These are phyloP conservation scores for Starmerella bombi DNA, from an alignment of 805 yeast species.

Conservation along the genomic window DNA sequence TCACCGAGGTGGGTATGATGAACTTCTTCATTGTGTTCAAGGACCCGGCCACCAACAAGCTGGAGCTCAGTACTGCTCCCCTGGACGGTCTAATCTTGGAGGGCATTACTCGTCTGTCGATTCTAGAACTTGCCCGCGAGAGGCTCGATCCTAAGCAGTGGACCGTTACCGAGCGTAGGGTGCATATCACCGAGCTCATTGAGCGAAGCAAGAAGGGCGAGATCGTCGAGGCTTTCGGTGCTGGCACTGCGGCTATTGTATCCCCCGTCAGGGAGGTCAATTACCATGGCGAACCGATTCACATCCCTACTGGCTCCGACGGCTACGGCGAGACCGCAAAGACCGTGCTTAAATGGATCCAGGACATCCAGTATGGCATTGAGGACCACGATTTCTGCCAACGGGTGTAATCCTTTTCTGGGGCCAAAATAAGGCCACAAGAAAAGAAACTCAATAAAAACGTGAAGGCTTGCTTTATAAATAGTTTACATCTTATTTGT, in stretches of 20 bases:
- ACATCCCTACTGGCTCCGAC: slow-evolving; percentile 49
- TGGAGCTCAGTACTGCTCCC: slow-evolving; percentile 91
- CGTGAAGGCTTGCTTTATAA: too few species aligned
- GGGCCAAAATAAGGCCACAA: not conserved
- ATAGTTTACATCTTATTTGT: too few species aligned
- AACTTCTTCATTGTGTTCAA: slow-evolving; percentile 80
- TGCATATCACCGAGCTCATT: slow-evolving; percentile 64
- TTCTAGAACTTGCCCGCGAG: slow-evolving; percentile 62
- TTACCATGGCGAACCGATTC: slow-evolving; percentile 48
- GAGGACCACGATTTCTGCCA: slow-evolving; percentile 39
- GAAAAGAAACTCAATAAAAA: too few species aligned
- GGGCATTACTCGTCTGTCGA: slow-evolving; percentile 92
- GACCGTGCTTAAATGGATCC: slow-evolving; percentile 70
- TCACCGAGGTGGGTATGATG: slow-evolving; percentile 98
- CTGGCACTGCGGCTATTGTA: slow-evolving; percentile 97
- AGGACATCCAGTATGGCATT: slow-evolving; percentile 80
- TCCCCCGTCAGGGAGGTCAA: slow-evolving; percentile 84
- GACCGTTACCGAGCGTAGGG: slow-evolving; percentile 72
- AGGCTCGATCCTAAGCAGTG: slow-evolving; percentile 65
- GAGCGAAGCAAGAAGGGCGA: slow-evolving; percentile 70
- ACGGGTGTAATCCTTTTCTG: slow-evolving; percentile 3
- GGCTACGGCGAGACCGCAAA: slow-evolving; percentile 44
- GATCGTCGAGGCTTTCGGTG: slow-evolving; percentile 86
- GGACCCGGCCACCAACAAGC: slow-evolving; percentile 53
- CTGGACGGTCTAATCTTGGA: slow-evolving; percentile 93